These are phyloP conservation scores for Arctostaphylos glauca DNA, from an alignment of 148 eudicot species.

Conservation along the genomic window DNA sequence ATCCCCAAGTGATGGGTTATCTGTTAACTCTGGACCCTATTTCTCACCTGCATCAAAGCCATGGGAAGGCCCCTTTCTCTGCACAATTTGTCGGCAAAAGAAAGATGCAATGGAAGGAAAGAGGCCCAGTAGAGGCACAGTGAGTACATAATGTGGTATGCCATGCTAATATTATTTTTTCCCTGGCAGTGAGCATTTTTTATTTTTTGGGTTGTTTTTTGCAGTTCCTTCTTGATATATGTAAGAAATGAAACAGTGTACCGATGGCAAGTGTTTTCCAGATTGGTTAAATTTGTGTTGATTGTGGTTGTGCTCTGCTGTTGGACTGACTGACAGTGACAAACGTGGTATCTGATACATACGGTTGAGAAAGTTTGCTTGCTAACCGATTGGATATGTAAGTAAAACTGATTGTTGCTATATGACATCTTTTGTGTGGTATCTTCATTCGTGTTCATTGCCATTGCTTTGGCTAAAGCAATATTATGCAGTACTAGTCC, in stretches of 20 bases:
- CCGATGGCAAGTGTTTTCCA: constrained; percentile 24
- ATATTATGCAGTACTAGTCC: background rate
- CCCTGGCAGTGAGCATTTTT: constrained; percentile 50
- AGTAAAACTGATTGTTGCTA: constrained; percentile 23
- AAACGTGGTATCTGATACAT: constrained; percentile 31
- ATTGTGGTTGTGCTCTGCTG: constrained; percentile 35
- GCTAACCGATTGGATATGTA: constrained; percentile 41
- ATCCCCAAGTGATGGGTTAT: constrained; percentile 66
- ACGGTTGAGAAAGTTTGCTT: constrained; percentile 29
- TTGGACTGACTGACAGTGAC: constrained; percentile 17
- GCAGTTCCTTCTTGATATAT: constrained; percentile 44
- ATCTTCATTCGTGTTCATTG: background rate
- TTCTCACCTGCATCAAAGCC: constrained; percentile 79
- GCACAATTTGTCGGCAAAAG: constrained; percentile 76
- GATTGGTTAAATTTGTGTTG: constrained; percentile 23
- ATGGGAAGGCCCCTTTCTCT: constrained; percentile 92
- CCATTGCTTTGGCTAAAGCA: background rate
- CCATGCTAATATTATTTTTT: constrained; percentile 50
- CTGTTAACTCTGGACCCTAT: constrained; percentile 73
- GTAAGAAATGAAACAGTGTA: constrained; percentile 30
- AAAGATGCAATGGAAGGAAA: constrained; percentile 99
- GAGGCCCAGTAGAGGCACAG: constrained; percentile 42
- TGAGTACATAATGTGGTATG: constrained; percentile 45
- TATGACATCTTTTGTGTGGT: background rate
- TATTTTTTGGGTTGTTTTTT: constrained; percentile 6